phyloP scores from a whole-genome alignment of 805 yeast genomes.

The Debaryomyces hansenii region DNA sequence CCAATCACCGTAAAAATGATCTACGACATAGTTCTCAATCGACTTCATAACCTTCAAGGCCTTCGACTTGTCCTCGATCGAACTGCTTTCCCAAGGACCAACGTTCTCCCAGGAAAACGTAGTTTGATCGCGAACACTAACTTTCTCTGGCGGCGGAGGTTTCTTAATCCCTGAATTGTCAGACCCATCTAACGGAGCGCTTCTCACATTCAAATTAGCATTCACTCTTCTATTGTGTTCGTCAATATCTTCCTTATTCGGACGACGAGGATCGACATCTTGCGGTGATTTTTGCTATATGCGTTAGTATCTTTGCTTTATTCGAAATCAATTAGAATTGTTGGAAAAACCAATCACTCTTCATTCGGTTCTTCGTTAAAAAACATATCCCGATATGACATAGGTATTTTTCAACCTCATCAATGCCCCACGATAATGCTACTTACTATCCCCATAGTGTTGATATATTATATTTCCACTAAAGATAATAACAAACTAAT shows the following conservation, averaged over 20 bases:
- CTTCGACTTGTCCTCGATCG: slow-evolving; percentile 21
- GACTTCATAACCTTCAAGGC: slow-evolving; percentile 27
- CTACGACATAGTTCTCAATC: slow-evolving; percentile 61
- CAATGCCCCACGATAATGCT: background rate
- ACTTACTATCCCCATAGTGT: slow-evolving; percentile 2
- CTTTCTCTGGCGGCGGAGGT: slow-evolving; percentile 9
- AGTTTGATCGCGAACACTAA: slow-evolving; percentile 25
- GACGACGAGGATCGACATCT: slow-evolving; percentile 1
- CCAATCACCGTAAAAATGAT: slow-evolving; percentile 70
- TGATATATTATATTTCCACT: background rate
- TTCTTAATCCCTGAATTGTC: slow-evolving; percentile 1
- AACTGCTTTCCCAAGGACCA: slow-evolving; percentile 34
- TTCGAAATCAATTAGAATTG: too few relatives aligned
- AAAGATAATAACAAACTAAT: background rate
- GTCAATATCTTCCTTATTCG: slow-evolving; percentile 13
- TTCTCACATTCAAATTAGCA: slow-evolving; percentile 8
- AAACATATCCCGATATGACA: too few relatives aligned
- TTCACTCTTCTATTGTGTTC: slow-evolving; percentile 15
- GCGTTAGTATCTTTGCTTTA: background rate
- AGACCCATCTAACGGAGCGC: slow-evolving; percentile 17
- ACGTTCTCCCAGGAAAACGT: slow-evolving; percentile 43
- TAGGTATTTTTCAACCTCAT: too few relatives aligned
- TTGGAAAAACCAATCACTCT: too few relatives aligned
- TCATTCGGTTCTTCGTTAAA: too few relatives aligned
- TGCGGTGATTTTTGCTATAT: slow-evolving; percentile 3